phyloP scores from a whole-genome alignment of 1,284 basidiomycete genomes.

The Phlebopus sp. region DNA sequence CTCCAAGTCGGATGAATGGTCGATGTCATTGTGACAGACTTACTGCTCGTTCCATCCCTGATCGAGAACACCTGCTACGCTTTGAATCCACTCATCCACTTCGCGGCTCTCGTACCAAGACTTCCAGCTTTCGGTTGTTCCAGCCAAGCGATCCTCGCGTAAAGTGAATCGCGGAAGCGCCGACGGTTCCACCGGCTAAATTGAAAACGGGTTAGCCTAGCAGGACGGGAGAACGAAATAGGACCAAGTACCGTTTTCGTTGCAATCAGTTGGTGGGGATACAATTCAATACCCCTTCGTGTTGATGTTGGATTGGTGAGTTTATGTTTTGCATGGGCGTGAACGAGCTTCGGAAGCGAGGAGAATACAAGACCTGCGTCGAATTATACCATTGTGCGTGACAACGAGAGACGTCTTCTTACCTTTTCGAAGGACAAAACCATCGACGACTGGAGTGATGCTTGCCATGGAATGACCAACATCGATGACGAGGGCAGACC shows the following conservation, averaged over 20 bases:
- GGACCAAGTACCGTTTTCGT: constrained; percentile 52
- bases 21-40: constrained; percentile 21
- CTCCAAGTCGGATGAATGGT: constrained; percentile 4
- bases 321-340: constrained; percentile 67
- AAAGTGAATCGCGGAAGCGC: constrained; percentile 62
- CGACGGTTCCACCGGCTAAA: constrained; percentile 61
- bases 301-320: constrained; percentile 46
- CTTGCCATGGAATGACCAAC: constrained; percentile 87
- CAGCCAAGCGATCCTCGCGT: constrained; percentile 71
- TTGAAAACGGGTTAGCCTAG: constrained; percentile 1
- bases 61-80: constrained; percentile 80
- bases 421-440: constrained; percentile 97
- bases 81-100: constrained; percentile 93
- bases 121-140: constrained; percentile 78
- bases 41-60: constrained; percentile 88
- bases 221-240: background rate
- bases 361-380: constrained; percentile 66
- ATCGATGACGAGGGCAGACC: constrained; percentile 93
- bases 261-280: constrained; percentile 86
- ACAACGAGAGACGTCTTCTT: constrained; percentile 13
- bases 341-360: constrained; percentile 72
- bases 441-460: constrained; percentile 95
- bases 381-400: background rate
- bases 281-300: constrained; percentile 60
- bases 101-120: constrained; percentile 82